Conservation (phyloP, 495 filamentous ascomycete genomes). For the Choiromyces venosus region DNA sequence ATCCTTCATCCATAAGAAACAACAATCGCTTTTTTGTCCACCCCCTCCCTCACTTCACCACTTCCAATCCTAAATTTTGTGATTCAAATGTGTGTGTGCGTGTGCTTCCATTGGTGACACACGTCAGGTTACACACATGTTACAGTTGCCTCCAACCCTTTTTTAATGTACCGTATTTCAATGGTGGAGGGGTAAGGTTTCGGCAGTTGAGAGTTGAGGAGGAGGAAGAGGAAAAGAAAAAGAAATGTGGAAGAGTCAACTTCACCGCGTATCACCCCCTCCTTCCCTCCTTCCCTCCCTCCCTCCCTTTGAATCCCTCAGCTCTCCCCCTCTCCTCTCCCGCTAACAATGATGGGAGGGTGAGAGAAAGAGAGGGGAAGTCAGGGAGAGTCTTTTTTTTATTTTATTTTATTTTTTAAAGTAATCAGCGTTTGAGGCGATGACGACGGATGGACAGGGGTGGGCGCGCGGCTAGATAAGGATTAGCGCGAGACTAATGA, state of each 20-base stretch:
- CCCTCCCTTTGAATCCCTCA: too few species aligned
- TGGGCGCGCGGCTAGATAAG: neutral
- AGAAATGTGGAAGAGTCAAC: neutral
- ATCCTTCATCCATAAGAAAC: neutral
- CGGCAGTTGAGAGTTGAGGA: neutral
- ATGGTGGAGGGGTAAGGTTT: neutral
- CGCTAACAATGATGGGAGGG: neutral
- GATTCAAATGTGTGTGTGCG: neutral
- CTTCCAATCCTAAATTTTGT: neutral
- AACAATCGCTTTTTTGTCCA: neutral
- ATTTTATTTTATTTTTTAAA: neutral
- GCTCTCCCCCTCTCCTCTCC: neutral
- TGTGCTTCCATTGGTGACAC: conserved; percentile 1
- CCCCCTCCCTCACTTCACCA: neutral
- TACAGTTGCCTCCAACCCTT: neutral
- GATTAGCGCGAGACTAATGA: neutral
- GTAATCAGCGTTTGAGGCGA: neutral
- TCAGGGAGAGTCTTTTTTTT: neutral
- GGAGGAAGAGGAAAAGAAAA: neutral
- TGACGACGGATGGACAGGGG: neutral
- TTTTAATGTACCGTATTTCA: neutral
- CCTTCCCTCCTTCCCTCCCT: neutral
- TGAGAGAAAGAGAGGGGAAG: neutral
- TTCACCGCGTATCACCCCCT: neutral
- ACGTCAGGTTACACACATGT: neutral